Evolutionary conservation across 2,329 filamentous ascomycete genomes (phyloP).

Genomic region (Paecilomyces sp.): DNA sequence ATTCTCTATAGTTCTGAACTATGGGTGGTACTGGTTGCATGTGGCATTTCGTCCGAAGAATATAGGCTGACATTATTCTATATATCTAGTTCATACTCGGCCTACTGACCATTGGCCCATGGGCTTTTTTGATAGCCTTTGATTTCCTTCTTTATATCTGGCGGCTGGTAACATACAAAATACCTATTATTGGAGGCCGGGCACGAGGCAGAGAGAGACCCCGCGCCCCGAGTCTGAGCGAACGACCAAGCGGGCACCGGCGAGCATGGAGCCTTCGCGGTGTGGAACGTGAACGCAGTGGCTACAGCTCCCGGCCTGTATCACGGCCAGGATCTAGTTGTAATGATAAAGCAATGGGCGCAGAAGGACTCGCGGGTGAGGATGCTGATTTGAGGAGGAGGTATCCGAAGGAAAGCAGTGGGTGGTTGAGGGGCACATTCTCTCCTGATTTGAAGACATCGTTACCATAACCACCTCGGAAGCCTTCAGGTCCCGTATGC

Average conservation of each 20-base stretch:
- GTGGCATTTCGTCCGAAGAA: background rate
- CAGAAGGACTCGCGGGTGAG: background rate
- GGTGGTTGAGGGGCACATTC: background rate
- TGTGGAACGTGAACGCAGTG: background rate
- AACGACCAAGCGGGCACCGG: conserved; percentile 10
- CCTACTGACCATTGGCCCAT: conserved; percentile 55
- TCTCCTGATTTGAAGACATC: background rate
- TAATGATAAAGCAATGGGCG: background rate
- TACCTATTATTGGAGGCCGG: conserved; percentile 55
- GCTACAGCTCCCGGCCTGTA: background rate
- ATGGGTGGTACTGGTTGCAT: background rate
- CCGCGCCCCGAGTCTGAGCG: conserved; percentile 50
- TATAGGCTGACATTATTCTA: conserved; percentile 1
- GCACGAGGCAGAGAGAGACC: conserved; percentile 54
- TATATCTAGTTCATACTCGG: conserved; percentile 53
- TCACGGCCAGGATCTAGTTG: background rate
- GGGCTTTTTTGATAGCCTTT: conserved; percentile 55
- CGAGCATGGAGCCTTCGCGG: conserved; percentile 16
- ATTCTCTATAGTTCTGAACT: conserved; percentile 2
- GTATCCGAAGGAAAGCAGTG: background rate
- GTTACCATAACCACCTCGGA: background rate
- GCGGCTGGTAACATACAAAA: conserved; percentile 51
- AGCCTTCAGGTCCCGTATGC: background rate
- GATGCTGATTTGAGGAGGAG: background rate
- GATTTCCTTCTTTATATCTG: conserved; percentile 57